A percentile compares a stretch with the other conserved stretches of the same genome.
These are phyloP conservation scores for Metrosideros polymorpha DNA, from an alignment of 441 rosid genomes.

Conservation along the genomic window DNA sequence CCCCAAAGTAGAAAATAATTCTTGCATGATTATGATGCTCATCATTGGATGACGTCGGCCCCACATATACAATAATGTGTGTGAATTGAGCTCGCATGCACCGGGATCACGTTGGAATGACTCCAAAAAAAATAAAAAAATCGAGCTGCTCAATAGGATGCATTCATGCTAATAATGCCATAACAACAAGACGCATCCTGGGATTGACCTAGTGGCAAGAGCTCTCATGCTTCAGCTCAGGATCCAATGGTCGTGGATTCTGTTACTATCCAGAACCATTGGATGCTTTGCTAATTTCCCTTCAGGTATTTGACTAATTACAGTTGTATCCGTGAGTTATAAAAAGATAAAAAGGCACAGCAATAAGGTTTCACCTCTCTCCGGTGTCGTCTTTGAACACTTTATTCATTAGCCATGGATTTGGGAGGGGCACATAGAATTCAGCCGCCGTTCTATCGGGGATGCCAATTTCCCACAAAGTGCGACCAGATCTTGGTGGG, in stretches of 20 bases:
- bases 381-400: background rate
- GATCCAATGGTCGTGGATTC: background rate
- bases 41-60: background rate
- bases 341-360: background rate
- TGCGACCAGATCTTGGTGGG: background rate
- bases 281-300: too few species aligned
- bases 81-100: background rate
- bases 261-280: too few species aligned
- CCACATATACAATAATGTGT: background rate
- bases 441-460: background rate
- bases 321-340: background rate
- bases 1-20: background rate
- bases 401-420: background rate
- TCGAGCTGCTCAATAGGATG: background rate
- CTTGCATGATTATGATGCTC: background rate
- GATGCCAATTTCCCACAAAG: background rate
- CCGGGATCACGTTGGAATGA: background rate
- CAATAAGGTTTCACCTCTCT: background rate
- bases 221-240: background rate
- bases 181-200: background rate
- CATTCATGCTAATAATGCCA: background rate
- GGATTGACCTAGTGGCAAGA: background rate
- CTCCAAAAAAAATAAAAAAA: background rate
- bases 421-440: background rate
- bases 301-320: background rate